A percentile compares a stretch with the other conserved stretches of the same genome.
phyloP scores from a whole-genome alignment of 2,329 filamentous ascomycete genomes.

The Epichloe baconii region DNA sequence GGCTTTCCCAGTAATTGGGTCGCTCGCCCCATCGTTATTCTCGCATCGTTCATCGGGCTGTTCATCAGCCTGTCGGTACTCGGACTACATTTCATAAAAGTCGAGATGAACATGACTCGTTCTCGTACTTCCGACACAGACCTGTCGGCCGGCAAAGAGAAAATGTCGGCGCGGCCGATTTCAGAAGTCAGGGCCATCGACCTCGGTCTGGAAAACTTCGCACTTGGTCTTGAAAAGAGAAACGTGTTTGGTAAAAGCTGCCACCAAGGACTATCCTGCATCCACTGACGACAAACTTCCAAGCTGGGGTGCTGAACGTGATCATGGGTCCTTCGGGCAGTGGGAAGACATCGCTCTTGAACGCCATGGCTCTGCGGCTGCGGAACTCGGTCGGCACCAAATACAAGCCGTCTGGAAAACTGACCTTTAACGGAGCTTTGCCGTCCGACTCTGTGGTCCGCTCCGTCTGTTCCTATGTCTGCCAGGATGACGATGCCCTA shows the following conservation, averaged over 20 bases:
- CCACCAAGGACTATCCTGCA: slow-evolving; percentile 49
- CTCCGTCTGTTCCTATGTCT: slow-evolving; percentile 64
- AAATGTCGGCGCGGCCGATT: slow-evolving; percentile 42
- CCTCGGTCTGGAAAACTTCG: slow-evolving; percentile 51
- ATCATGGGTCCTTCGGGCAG: slow-evolving; percentile 72
- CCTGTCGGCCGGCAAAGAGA: slow-evolving; percentile 57
- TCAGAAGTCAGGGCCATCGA: slow-evolving; percentile 46
- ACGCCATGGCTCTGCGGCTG: slow-evolving; percentile 57
- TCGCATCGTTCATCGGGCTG: slow-evolving; percentile 48
- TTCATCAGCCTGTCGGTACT: slow-evolving; percentile 50
- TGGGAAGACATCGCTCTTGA: slow-evolving; percentile 64
- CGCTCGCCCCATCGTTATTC: slow-evolving; percentile 48
- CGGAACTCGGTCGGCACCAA: slow-evolving; percentile 47
- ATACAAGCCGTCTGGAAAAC: slow-evolving; percentile 47
- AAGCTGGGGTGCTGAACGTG: slow-evolving; percentile 56
- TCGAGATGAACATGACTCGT: slow-evolving; percentile 57
- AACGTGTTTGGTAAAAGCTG: slow-evolving; percentile 36
- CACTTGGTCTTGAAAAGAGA: slow-evolving; percentile 50
- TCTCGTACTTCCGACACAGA: slow-evolving; percentile 46
- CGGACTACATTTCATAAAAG: slow-evolving; percentile 49
- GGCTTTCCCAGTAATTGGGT: slow-evolving; percentile 58
- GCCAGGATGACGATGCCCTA: slow-evolving; percentile 65
- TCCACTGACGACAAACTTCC: slow-evolving; percentile 53
- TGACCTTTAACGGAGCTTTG: slow-evolving; percentile 56
- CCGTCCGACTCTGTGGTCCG: slow-evolving; percentile 57